These are phyloP conservation scores for Trypanosoma vivax DNA, from an alignment of 208 protist species.

Conservation along the genomic window DNA sequence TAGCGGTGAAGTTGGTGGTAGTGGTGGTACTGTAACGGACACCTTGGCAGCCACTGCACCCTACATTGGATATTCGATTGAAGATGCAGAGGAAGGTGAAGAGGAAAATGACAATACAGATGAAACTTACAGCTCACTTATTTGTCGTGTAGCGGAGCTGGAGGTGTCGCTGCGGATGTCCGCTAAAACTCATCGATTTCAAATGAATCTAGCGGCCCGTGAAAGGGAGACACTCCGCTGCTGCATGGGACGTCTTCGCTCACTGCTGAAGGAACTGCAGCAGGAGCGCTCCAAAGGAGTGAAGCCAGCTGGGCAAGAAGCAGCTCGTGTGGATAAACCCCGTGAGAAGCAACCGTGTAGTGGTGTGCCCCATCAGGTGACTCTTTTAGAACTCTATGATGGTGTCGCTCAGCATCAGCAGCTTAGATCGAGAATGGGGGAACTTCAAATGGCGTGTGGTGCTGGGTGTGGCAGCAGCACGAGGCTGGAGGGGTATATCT, in stretches of 20 bases:
- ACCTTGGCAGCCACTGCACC: neutral
- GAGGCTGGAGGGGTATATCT: neutral
- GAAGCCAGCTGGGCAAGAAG: neutral
- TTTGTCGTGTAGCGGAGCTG: constrained; percentile 40
- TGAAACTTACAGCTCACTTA: constrained; percentile 24
- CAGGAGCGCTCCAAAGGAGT: neutral
- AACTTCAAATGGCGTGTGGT: too few species aligned
- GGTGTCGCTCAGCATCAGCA: neutral
- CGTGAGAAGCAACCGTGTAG: too few species aligned
- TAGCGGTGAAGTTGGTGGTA: neutral
- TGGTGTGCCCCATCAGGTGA: neutral
- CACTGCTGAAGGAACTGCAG: neutral
- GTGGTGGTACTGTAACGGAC: neutral
- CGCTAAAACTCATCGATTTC: constrained; percentile 17
- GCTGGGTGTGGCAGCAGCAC: neutral
- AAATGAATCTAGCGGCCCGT: constrained; percentile 28
- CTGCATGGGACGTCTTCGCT: constrained; percentile 9
- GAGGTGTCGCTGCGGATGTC: constrained; percentile 23
- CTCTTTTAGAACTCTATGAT: constrained; percentile 7
- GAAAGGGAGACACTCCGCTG: constrained; percentile 24
- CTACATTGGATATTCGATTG: constrained; percentile 16
- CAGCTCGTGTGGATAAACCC: neutral
- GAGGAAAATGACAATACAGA: constrained; percentile 12
- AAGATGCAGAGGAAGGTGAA: constrained; percentile 16
- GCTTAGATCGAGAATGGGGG: neutral